Conservation (phyloP, 108 stramenopile species). For the Aureococcus anophagefferens region DNA sequence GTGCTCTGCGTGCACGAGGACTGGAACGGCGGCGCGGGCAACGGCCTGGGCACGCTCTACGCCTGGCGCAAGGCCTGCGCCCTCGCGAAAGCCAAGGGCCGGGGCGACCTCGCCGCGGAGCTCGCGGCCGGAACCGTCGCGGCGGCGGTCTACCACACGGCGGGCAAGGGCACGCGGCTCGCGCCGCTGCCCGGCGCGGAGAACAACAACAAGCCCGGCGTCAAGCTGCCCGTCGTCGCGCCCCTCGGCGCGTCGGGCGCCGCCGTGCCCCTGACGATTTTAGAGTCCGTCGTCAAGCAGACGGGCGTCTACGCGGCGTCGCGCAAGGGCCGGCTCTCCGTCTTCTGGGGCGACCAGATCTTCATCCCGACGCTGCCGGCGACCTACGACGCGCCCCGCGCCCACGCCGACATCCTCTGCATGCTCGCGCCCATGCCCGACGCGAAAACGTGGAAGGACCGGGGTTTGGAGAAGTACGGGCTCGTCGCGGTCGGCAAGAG, state of each 20-base stretch:
- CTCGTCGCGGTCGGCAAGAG: constrained; percentile 69
- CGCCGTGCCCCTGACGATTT: constrained; percentile 70
- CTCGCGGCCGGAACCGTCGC: constrained; percentile 50
- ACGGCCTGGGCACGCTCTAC: constrained; percentile 86
- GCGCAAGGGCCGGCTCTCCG: constrained; percentile 79
- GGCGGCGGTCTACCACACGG: constrained; percentile 90
- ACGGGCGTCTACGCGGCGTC: constrained; percentile 88
- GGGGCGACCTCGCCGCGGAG: constrained; percentile 47
- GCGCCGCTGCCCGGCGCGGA: constrained; percentile 92
- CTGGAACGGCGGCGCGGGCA: constrained; percentile 89
- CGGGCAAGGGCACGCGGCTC: constrained; percentile 91
- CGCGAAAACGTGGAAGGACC: constrained; percentile 74
- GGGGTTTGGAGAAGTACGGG: constrained; percentile 94
- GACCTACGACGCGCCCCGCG: constrained; percentile 65
- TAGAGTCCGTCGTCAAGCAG: constrained; percentile 94
- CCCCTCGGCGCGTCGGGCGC: constrained; percentile 1
- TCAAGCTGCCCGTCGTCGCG: constrained; percentile 39
- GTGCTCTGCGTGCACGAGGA: constrained; percentile 90
- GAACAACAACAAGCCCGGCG: constrained; percentile 99
- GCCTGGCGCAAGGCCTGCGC: constrained; percentile 78
- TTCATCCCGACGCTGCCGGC: constrained; percentile 69
- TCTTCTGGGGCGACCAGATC: constrained; percentile 97
- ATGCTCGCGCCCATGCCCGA: constrained; percentile 77
- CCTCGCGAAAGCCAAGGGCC: constrained; percentile 55
- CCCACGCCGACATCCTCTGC: constrained; percentile 95